Percentiles rank a stretch among this genome's conserved stretches.
Conservation (phyloP, 441 rosid species). For the Flueggea neowawraea region DNA sequence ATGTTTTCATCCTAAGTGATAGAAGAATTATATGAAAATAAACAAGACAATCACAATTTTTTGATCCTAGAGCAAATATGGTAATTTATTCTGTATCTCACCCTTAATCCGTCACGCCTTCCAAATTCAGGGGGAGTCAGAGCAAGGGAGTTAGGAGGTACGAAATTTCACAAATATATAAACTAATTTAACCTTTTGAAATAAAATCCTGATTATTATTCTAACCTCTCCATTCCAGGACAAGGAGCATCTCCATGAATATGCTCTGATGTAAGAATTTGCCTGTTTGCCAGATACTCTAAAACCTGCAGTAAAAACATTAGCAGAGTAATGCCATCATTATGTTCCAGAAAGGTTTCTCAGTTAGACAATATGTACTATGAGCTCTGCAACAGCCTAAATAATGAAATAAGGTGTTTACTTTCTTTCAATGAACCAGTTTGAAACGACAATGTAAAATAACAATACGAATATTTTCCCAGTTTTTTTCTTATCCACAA, state of each 20-base stretch:
- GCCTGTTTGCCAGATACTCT: constrained; percentile 81
- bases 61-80: too few species aligned
- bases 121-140: too few species aligned
- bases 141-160: too few species aligned
- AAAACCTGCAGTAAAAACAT: constrained; percentile 63
- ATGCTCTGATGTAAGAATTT: constrained; percentile 75
- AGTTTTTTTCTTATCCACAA: neutral
- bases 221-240: constrained; percentile 95
- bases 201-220: constrained; percentile 7
- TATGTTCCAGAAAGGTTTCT: neutral
- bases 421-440: neutral
- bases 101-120: too few species aligned
- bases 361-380: neutral
- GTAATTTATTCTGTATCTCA: too few species aligned
- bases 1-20: too few species aligned
- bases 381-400: neutral
- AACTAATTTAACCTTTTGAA: neutral
- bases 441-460: neutral
- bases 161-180: too few species aligned
- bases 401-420: neutral
- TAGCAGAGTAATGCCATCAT: constrained; percentile 13
- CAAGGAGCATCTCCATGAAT: constrained; percentile 83
- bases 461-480: neutral
- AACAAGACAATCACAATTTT: too few species aligned
- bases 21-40: too few species aligned